A percentile compares a stretch with the other conserved stretches of the same genome.
phyloP scores from a whole-genome alignment of 1,284 basidiomycete species.

The Porodaedalea pini region DNA sequence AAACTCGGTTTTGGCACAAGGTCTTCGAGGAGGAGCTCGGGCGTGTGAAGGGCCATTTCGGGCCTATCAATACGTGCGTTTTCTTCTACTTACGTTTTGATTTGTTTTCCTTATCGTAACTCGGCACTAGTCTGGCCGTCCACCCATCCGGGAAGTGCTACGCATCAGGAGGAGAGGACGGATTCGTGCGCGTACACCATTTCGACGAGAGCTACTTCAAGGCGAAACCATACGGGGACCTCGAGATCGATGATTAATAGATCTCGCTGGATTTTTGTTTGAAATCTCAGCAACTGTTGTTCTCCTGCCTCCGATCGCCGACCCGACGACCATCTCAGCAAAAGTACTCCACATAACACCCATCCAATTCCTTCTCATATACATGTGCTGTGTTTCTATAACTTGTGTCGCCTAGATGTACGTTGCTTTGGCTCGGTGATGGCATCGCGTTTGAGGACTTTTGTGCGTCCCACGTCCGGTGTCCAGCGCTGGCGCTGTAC shows the following conservation, averaged over 20 bases:
- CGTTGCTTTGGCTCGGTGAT: neutral
- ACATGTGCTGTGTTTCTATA: neutral
- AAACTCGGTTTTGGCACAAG: conserved; percentile 98
- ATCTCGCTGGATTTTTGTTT: neutral
- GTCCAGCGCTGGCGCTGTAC: too few relatives aligned
- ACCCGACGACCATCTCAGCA: too few relatives aligned
- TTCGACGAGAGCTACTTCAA: conserved; percentile 91
- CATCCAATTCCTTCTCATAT: neutral
- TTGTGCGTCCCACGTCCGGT: neutral
- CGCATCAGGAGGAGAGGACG: conserved; percentile 96
- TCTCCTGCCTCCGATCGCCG: neutral
- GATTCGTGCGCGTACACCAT: conserved; percentile 89
- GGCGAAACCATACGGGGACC: conserved; percentile 84
- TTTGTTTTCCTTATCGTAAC: conserved; percentile 12
- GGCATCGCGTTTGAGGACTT: neutral
- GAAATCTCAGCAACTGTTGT: too few relatives aligned
- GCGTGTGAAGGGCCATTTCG: conserved; percentile 94
- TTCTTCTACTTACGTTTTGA: neutral
- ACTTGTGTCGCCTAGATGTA: neutral
- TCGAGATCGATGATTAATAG: conserved; percentile 62
- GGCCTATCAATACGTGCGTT: conserved; percentile 92
- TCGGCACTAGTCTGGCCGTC: conserved; percentile 69
- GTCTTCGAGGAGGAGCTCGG: conserved; percentile 98
- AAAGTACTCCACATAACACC: too few relatives aligned
- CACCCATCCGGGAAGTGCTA: conserved; percentile 89